phyloP scores from a whole-genome alignment of 768 basidiomycete species.

The Lyophyllum semitale region DNA sequence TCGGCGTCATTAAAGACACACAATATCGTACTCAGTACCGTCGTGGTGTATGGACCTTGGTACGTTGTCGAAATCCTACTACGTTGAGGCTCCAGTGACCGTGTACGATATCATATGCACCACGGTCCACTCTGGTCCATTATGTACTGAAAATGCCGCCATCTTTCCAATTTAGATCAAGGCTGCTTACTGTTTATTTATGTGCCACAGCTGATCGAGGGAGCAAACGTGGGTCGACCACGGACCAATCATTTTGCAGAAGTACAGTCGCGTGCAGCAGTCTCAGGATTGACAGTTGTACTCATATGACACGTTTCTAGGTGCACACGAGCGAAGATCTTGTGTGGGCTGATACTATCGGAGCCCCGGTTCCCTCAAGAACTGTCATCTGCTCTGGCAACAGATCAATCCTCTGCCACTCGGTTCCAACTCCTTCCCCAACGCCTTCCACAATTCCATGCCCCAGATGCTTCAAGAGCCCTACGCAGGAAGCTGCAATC shows the following conservation, averaged over 20 bases:
- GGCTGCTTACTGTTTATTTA: neutral
- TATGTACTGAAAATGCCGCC: neutral
- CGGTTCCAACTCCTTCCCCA: neutral
- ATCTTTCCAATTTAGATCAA: neutral
- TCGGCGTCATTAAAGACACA: too few species aligned
- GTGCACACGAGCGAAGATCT: constrained; percentile 29
- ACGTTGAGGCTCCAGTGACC: too few species aligned
- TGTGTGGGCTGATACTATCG: neutral
- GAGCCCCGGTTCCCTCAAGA: constrained; percentile 3
- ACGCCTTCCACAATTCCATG: neutral
- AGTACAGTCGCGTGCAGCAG: constrained; percentile 30
- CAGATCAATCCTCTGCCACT: neutral
- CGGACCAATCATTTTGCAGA: constrained; percentile 28
- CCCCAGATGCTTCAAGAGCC: neutral
- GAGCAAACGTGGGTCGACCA: constrained; percentile 30
- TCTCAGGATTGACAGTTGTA: constrained; percentile 2
- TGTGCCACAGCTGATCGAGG: neutral
- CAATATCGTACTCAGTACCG: too few species aligned
- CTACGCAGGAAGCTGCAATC: constrained; percentile 39
- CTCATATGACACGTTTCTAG: constrained; percentile 28
- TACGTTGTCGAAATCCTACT: too few species aligned
- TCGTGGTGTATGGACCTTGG: too few species aligned
- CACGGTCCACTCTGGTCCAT: too few species aligned
- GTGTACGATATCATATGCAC: too few species aligned
- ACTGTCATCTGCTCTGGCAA: neutral